phyloP scores from a whole-genome alignment of 306 rosid genomes.

The Begonia peltatifolia region DNA sequence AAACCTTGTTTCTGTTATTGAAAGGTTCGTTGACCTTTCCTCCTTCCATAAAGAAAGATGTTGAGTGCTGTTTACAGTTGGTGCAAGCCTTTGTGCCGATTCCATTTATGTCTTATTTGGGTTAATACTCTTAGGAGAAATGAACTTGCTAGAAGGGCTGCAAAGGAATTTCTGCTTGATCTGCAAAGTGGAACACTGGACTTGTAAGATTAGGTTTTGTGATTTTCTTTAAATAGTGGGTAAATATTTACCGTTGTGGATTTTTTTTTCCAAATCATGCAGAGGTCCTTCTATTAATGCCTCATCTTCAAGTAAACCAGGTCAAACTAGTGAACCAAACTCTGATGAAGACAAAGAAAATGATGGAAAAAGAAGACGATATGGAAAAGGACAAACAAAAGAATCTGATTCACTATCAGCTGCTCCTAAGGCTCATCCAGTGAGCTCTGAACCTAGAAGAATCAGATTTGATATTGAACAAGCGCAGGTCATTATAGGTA shows the following conservation, averaged over 20 bases:
- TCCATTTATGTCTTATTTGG: not conserved
- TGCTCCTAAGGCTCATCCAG: conserved; percentile 76
- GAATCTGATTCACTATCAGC: conserved; percentile 55
- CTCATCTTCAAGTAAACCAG: conserved; percentile 49
- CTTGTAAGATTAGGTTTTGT: conserved; percentile 37
- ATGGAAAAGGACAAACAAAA: conserved; percentile 55
- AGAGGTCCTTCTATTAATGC: conserved; percentile 73
- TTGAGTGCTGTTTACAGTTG: not conserved
- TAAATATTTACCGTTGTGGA: not conserved
- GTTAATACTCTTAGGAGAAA: conserved; percentile 65
- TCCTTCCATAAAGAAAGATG: conserved; percentile 5
- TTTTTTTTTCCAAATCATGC: conserved; percentile 13
- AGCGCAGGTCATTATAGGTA: conserved; percentile 68
- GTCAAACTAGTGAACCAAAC: conserved; percentile 49
- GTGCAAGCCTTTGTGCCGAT: too few relatives aligned
- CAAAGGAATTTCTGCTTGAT: conserved; percentile 81
- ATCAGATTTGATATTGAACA: conserved; percentile 71
- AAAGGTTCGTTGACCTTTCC: conserved; percentile 39
- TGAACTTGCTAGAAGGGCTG: conserved; percentile 64
- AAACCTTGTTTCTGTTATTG: conserved; percentile 70
- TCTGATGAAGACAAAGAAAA: conserved; percentile 80
- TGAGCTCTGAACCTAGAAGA: conserved; percentile 71
- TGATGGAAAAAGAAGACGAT: conserved; percentile 57
- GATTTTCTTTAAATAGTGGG: too few relatives aligned
- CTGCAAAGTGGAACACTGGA: conserved; percentile 82